Evolutionary conservation across 768 basidiomycete species (phyloP).

Genomic region (Agrocybe chaxingu): DNA sequence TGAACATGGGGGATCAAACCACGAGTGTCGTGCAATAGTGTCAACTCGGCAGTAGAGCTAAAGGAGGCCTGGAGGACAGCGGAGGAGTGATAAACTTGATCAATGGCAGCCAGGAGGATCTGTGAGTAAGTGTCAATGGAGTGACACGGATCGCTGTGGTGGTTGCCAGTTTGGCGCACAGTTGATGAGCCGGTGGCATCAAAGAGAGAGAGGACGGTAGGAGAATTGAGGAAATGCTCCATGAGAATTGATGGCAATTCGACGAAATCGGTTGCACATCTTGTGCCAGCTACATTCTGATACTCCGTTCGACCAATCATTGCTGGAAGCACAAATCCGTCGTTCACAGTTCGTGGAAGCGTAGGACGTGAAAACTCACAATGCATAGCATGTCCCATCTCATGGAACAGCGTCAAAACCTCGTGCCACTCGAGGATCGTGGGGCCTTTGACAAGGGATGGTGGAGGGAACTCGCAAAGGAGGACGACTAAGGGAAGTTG

Average conservation of each 20-base stretch:
- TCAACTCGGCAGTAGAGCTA: constrained; percentile 69
- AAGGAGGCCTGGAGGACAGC: constrained; percentile 52
- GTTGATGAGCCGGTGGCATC: constrained; percentile 46
- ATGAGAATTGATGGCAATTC: constrained; percentile 97
- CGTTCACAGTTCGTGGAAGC: too few species aligned
- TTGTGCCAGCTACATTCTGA: constrained; percentile 96
- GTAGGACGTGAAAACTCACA: constrained; percentile 65
- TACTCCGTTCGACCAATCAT: constrained; percentile 98
- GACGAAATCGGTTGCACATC: constrained; percentile 97
- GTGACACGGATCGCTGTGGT: constrained; percentile 72
- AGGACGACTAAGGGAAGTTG: constrained; percentile 93
- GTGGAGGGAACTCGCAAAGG: constrained; percentile 79
- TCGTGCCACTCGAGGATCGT: constrained; percentile 89
- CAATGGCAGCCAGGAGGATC: constrained; percentile 84
- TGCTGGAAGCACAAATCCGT: too few species aligned
- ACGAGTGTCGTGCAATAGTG: constrained; percentile 57
- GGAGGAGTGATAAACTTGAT: constrained; percentile 88
- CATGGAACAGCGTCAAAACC: constrained; percentile 92
- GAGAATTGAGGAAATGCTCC: constrained; percentile 94
- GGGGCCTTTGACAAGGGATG: constrained; percentile 57
- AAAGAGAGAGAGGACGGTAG: constrained; percentile 79
- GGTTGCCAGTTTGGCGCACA: constrained; percentile 50
- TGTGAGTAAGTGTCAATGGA: constrained; percentile 89
- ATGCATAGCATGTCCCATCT: constrained; percentile 99
- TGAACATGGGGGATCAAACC: constrained; percentile 82